Evolutionary conservation across 176 grass and related monocot genomes (phyloP), one percentile per base, ranked within the genome.

Genomic region (Microstegium vimineum): DNA sequence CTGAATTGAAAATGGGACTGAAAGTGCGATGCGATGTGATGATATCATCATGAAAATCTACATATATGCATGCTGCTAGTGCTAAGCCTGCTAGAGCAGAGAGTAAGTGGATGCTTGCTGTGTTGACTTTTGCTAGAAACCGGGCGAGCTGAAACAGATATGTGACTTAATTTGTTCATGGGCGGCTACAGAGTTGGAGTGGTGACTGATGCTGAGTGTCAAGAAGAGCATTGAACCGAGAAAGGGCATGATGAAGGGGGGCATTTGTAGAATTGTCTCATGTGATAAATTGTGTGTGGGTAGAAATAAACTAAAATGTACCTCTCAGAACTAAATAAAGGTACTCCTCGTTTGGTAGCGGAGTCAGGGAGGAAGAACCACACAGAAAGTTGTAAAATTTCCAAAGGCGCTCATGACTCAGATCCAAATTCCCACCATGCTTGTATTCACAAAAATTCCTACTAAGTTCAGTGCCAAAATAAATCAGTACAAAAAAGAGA

Each of bases 201-300:
- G 67, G 51, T 51, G n/a, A 59, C 8, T 72, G n/a, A n/a, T n/a
- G 43, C 71, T 45, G 52, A 69, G 47, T 46, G 61, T 35, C 4
- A 30, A 46, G 1, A 28, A 71, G 74, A 77, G 64, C 67, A 83
- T 43, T 78, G 86, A 79, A 84, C n/a, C 81, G 40, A 72, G 81
- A 83, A 61, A 45, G 13, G 32, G n/a, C 42, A 69, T 56, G 66
- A 70, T 16, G 41, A 78, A 49, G 34, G 9, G 6, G 20, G 17
- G 32, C 66, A 45, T 64, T 28, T 74, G 34, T 28, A 6, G 34
- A 82, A 65, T 83, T 84, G n/a, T 45, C 57, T 30, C 81, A 37
- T 73, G 81, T 88, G 86, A 45, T 45, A 64, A 83, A 59, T 73
- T 74, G 59, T 6, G 22, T 73, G 69, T 47, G 69, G 26, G 25